Percentiles rank a stretch among this genome's conserved stretches.
These are phyloP conservation scores for Naganishia randhawae DNA, from an alignment of 768 basidiomycete genomes.

Conservation along the genomic window DNA sequence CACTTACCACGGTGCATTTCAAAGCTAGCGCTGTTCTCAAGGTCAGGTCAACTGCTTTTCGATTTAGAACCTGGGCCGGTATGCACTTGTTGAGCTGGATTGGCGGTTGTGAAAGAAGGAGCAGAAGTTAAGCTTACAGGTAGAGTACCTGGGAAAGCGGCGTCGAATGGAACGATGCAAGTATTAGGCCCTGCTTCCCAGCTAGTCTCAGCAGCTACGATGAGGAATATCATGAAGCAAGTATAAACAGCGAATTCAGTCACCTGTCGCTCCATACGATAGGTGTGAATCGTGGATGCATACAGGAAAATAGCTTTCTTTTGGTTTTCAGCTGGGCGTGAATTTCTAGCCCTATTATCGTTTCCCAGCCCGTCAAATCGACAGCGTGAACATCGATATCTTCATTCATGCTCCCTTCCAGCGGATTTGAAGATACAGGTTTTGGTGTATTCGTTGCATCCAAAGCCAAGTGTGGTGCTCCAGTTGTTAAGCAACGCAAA, in stretches of 20 bases:
- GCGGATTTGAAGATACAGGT: not conserved
- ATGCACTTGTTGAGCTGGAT: slow-evolving; percentile 19
- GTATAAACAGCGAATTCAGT: slow-evolving; percentile 25
- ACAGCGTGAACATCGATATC: not conserved
- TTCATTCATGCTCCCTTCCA: not conserved
- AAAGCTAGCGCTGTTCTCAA: slow-evolving; percentile 77
- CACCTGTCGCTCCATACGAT: not conserved
- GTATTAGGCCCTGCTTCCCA: slow-evolving; percentile 65
- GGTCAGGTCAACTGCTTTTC: slow-evolving; percentile 64
- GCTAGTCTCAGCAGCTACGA: slow-evolving; percentile 48
- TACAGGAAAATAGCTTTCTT: slow-evolving; percentile 80
- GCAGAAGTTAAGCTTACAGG: slow-evolving; percentile 61
- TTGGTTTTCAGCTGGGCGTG: slow-evolving; percentile 89
- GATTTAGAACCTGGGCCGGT: slow-evolving; percentile 43
- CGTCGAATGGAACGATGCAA: slow-evolving; percentile 72
- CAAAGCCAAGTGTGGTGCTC: not conserved
- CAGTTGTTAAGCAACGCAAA: not conserved
- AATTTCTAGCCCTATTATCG: slow-evolving; percentile 89
- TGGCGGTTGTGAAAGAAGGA: slow-evolving; percentile 1
- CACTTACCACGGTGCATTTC: slow-evolving; percentile 46
- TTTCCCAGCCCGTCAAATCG: slow-evolving; percentile 63
- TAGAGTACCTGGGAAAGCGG: slow-evolving; percentile 86
- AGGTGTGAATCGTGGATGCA: slow-evolving; percentile 34
- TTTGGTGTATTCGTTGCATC: not conserved
- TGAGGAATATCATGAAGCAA: not conserved